A percentile compares a stretch with the other conserved stretches of the same genome.
Evolutionary conservation across 148 eudicot genomes (phyloP).

Genomic region (Rhododendron ovatum): DNA sequence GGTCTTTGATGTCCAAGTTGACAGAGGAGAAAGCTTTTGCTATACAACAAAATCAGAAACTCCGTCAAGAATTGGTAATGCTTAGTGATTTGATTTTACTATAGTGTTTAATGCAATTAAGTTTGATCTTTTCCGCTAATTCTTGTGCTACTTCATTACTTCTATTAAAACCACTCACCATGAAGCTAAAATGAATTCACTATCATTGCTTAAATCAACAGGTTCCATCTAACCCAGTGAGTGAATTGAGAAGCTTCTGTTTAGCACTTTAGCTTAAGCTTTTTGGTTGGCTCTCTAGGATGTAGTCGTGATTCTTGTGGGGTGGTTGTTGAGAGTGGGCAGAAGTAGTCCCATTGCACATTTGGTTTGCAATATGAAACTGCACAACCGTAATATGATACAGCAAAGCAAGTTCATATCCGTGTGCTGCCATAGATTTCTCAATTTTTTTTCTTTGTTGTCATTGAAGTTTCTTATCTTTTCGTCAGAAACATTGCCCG

Average conservation of each 20-base stretch:
- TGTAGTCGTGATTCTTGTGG: conserved; percentile 3
- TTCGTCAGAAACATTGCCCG: background rate
- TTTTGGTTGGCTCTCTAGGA: background rate
- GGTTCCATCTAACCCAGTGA: background rate
- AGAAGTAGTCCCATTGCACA: background rate
- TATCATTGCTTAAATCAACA: background rate
- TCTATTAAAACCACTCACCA: background rate
- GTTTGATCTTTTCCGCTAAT: background rate
- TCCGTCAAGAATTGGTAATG: conserved; percentile 53
- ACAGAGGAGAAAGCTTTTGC: conserved; percentile 74
- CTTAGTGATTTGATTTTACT: background rate
- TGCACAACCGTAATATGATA: background rate
- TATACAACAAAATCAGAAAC: conserved; percentile 68
- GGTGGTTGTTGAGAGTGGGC: background rate
- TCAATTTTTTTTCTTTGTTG: background rate
- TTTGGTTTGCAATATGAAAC: background rate
- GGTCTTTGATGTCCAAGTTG: conserved; percentile 62
- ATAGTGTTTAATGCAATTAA: conserved; percentile 5
- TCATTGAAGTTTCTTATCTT: background rate
- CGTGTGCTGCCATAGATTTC: background rate
- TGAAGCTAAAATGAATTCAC: background rate
- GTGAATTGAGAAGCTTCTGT: background rate
- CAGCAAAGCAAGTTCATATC: background rate
- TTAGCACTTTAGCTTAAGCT: background rate
- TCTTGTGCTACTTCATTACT: background rate